These are phyloP conservation scores for Candida ovalis DNA, from an alignment of 805 yeast species.

Conservation along the genomic window DNA sequence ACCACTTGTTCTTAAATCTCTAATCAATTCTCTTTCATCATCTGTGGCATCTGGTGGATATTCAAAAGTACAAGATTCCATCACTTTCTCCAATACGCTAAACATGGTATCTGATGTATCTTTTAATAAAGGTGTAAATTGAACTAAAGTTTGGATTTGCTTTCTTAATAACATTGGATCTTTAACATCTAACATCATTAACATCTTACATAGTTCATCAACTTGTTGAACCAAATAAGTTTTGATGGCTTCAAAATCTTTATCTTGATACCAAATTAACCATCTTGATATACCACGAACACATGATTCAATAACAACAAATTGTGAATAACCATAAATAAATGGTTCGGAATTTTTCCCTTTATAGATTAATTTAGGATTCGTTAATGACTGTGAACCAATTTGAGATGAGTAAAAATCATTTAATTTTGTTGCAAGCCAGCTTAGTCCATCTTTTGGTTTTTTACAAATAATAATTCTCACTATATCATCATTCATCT, in stretches of 20 bases:
- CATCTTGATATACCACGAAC: slow-evolving; percentile 92
- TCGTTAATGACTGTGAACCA: slow-evolving; percentile 61
- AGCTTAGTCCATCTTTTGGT: slow-evolving; percentile 74
- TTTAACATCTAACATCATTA: slow-evolving; percentile 68
- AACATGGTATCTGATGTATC: slow-evolving; percentile 74
- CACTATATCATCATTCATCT: slow-evolving; percentile 85
- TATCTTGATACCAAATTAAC: slow-evolving; percentile 83
- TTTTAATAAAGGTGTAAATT: slow-evolving; percentile 85
- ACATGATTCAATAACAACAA: slow-evolving; percentile 83
- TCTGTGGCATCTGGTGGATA: slow-evolving; percentile 57
- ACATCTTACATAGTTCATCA: slow-evolving; percentile 67
- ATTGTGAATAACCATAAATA: slow-evolving; percentile 73
- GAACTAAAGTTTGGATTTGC: slow-evolving; percentile 87
- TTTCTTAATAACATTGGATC: slow-evolving; percentile 82
- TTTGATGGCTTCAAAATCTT: slow-evolving; percentile 50
- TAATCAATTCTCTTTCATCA: slow-evolving; percentile 72
- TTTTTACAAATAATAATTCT: slow-evolving; percentile 82
- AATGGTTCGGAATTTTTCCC: slow-evolving; percentile 63
- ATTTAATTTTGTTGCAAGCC: slow-evolving; percentile 76
- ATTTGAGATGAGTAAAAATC: slow-evolving; percentile 64
- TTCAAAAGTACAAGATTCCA: slow-evolving; percentile 79
- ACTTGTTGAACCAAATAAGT: slow-evolving; percentile 49
- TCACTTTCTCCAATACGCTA: slow-evolving; percentile 77
- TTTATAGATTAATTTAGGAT: slow-evolving; percentile 49
- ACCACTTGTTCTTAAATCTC: slow-evolving; percentile 86